These are phyloP conservation scores for Rhizopus microsporus DNA, from an alignment of 371 early-diverging fungal genomes.

Conservation along the genomic window DNA sequence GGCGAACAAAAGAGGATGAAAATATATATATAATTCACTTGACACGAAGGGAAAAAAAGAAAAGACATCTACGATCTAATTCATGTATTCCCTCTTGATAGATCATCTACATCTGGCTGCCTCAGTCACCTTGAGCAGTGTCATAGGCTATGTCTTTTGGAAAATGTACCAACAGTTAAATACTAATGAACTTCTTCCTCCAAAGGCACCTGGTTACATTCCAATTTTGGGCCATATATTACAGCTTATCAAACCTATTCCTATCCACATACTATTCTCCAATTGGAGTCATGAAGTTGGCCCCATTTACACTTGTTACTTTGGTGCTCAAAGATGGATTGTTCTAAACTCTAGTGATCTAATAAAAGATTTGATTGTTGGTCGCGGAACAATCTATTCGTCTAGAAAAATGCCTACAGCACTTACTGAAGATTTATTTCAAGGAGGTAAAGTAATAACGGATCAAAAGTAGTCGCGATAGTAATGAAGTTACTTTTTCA, in stretches of 20 bases:
- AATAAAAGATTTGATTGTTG: conserved; percentile 42
- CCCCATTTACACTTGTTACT: conserved; percentile 42
- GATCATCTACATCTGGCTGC: neutral
- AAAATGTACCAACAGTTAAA: neutral
- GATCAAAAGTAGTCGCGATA: neutral
- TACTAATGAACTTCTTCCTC: conserved; percentile 22
- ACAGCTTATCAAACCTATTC: conserved; percentile 24
- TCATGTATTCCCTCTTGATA: neutral
- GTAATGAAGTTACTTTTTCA: neutral
- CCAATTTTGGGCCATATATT: conserved; percentile 46
- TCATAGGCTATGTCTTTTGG: neutral
- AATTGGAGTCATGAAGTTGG: conserved; percentile 42
- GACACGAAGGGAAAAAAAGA: neutral
- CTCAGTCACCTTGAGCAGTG: neutral
- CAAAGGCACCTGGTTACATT: conserved; percentile 37
- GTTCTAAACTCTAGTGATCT: conserved; percentile 38
- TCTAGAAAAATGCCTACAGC: conserved; percentile 43
- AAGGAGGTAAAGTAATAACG: conserved; percentile 31
- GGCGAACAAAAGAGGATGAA: conserved; percentile 14
- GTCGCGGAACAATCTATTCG: conserved; percentile 42
- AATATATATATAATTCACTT: neutral
- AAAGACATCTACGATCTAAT: neutral
- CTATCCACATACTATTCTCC: conserved; percentile 36
- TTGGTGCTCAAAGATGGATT: conserved; percentile 46
- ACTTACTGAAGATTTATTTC: conserved; percentile 36